These are phyloP conservation scores for Kazachstania bromeliacearum DNA, from an alignment of 805 yeast genomes.

Conservation along the genomic window DNA sequence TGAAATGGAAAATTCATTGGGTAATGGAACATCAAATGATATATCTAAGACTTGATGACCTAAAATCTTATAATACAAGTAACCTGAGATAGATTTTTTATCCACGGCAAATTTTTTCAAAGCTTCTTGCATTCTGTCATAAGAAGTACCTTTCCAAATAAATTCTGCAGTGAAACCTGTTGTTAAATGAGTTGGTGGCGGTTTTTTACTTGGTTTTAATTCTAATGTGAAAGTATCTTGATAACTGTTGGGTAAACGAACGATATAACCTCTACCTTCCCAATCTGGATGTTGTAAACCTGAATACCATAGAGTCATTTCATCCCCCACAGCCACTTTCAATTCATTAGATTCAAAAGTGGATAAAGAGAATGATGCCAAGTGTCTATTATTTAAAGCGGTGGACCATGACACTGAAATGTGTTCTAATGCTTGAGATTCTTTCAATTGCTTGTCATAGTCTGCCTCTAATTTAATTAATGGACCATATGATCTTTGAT, in stretches of 20 bases:
- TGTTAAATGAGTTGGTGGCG: slow-evolving; percentile 45
- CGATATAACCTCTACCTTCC: slow-evolving; percentile 64
- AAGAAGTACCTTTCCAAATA: slow-evolving; percentile 82
- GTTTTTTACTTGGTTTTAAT: slow-evolving; percentile 35
- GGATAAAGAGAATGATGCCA: slow-evolving; percentile 61
- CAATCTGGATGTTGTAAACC: slow-evolving; percentile 54
- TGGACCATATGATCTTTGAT: slow-evolving; percentile 80
- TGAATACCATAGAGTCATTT: slow-evolving; percentile 54
- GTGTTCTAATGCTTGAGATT: slow-evolving; percentile 66
- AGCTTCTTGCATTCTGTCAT: slow-evolving; percentile 76
- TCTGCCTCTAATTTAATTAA: slow-evolving; percentile 75
- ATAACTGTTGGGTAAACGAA: slow-evolving; percentile 56
- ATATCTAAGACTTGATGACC: slow-evolving; percentile 69
- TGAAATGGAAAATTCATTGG: slow-evolving; percentile 52
- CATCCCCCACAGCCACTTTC: slow-evolving; percentile 79
- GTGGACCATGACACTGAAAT: slow-evolving; percentile 66
- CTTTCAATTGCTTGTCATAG: slow-evolving; percentile 62
- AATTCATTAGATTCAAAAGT: slow-evolving; percentile 56
- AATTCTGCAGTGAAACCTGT: slow-evolving; percentile 75
- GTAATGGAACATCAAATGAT: slow-evolving; percentile 53
- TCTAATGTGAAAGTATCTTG: slow-evolving; percentile 68
- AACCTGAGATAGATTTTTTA: slow-evolving; percentile 59
- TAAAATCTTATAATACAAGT: slow-evolving; percentile 63
- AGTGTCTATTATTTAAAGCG: slow-evolving; percentile 53
- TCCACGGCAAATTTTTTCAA: slow-evolving; percentile 61